Base-by-base conservation (phyloP, 1,139 yeast species). In the Geotrichum aggregatum region DNA sequence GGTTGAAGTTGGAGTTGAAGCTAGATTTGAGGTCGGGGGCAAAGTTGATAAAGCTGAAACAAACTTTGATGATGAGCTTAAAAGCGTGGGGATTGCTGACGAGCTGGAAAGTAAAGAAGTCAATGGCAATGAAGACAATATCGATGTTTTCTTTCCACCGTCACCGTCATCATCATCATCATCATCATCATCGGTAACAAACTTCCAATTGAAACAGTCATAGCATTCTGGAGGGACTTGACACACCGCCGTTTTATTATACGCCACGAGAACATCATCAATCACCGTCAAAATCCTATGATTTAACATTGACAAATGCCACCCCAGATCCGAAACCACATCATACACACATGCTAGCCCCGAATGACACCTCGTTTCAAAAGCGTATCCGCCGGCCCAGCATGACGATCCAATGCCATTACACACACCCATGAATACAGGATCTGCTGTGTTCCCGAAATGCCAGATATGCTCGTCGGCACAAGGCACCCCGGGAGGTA, bases 401-500 rank as follows among this genome's bases (percentile, higher is more conserved):
- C 99, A 92, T 2, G 92, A 70, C 1, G 95, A 85, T 8, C 94
- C 83, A 0, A 94, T 95, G 3, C 99, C 99, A 64, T 87, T 89
- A 67, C 98, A 92, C 4, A 88, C 91, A 0, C 99, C 99, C 95
- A 91, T 86, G 63, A 76, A 92, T 5, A 92, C 87, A 1, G 99
- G 99, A 66, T 92, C 99, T 0, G 96, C 98, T 1, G 95, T 92
- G 66, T 92, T 92, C 4, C 98, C 98, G 66, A 92, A 72, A 66
- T 94, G 97, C 95, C 96, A 92, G 16, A 92, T 79, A 59, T 87
- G 84, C 63, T 91, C 97, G 68, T 79, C 73, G 63, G 83, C 79
- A 16, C 75, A 71, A 0, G 98, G 95, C 18, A 88, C 67, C 0
- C 96, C 96, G 0, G 98, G 98, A 1, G 97, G 95, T 70, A 79